Evolutionary conservation across 371 early-diverging fungal species (phyloP), one percentile per base, ranked within the genome.

Genomic region (Blakeslea trispora): DNA sequence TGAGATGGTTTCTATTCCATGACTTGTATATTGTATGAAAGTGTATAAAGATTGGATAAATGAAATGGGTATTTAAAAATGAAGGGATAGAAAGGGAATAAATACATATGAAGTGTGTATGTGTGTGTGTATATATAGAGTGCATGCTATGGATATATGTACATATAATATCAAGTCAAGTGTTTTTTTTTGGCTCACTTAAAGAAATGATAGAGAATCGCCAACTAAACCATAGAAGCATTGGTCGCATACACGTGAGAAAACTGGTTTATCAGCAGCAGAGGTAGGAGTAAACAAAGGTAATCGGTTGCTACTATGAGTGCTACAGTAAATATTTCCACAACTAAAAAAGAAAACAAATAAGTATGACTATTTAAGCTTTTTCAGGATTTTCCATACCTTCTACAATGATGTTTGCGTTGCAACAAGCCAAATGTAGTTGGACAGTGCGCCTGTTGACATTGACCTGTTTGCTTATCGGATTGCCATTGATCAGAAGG

Each of bases 381-480:
- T 10, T 11, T 28, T 39, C 45, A 43, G 34, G 14, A 7, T 28
- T 31, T 9, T 40, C 7, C 40, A 56, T 56, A 62, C 52, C 60
- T 61, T 45, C 66, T 32, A 15, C 66, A 66, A 14, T 66, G 66
- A 51, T 66, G 66, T 40, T 57, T 61, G 41, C 66, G 57, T 42
- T 61, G 58, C 37, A 57, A 54, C 42, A 49, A 50, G 18, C 50
- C 57, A 51, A 66, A 66, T 32, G 7, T 3, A 37, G 9, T 37
- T 14, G 9, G 2, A 14, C 37, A 37, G 1, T 1, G 2, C 13
- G 11, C 21, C 10, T 24, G 37, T 13, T 28, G 18, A 35, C 66
- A 66, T 2, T 6, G 10, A 15, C 51, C 14, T 10, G 51, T 52
- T 21, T 51, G 32, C 10, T 46, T 28, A 23, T 66, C 66, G 14